Evolutionary conservation across 495 filamentous ascomycete genomes (phyloP).

Genomic region (Trypethelium eluteriae): DNA sequence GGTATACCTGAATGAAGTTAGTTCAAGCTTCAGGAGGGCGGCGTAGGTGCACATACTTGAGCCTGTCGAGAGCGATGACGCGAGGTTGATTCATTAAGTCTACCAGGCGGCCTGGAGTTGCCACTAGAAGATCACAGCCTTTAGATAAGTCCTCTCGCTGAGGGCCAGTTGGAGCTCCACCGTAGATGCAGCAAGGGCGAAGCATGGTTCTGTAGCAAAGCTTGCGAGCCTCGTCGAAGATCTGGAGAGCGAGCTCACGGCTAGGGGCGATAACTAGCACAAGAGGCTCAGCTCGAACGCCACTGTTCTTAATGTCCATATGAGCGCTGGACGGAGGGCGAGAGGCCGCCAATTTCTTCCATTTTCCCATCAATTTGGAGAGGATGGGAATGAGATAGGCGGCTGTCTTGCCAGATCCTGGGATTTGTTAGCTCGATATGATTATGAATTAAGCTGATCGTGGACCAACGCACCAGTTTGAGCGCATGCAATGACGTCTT

Average conservation of each 20-base stretch:
- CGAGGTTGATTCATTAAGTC: slow-evolving; percentile 69
- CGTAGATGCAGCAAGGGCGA: slow-evolving; percentile 85
- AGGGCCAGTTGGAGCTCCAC: slow-evolving; percentile 59
- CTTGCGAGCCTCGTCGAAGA: slow-evolving; percentile 86
- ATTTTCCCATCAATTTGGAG: slow-evolving; percentile 89
- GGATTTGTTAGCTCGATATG: slow-evolving; percentile 11
- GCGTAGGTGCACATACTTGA: slow-evolving; percentile 49
- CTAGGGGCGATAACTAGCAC: slow-evolving; percentile 79
- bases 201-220: slow-evolving; percentile 92
- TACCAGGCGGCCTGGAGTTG: slow-evolving; percentile 73
- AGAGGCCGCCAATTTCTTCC: slow-evolving; percentile 67
- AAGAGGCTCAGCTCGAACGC: slow-evolving; percentile 69
- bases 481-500: slow-evolving; percentile 78
- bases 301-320: neutral
- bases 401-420: slow-evolving; percentile 93
- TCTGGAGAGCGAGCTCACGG: slow-evolving; percentile 84
- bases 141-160: slow-evolving; percentile 65
- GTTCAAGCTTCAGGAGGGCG: neutral
- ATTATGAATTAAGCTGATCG: neutral
- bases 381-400: slow-evolving; percentile 85
- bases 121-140: slow-evolving; percentile 86
- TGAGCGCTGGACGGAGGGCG: slow-evolving; percentile 49
- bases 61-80: slow-evolving; percentile 62
- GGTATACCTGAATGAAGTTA: slow-evolving; percentile 50
- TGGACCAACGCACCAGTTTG: slow-evolving; percentile 65